Evolutionary conservation across 2,329 filamentous ascomycete genomes (phyloP), one percentile per base, ranked within the genome.

Genomic region (Podosphaera xanthii): DNA sequence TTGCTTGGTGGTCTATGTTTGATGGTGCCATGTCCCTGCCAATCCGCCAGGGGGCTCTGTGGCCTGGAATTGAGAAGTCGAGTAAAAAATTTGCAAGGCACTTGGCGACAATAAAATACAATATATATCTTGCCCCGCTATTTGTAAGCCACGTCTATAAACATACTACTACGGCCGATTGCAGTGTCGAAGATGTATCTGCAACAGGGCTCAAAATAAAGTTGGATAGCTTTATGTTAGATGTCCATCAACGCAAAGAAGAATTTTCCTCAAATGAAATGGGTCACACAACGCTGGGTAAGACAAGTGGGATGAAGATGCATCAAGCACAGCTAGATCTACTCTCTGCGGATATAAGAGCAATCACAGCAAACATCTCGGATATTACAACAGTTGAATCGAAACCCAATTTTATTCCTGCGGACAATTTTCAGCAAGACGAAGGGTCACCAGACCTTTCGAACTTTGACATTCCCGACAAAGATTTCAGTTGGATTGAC

Each of bases 1-100:
- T 90, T 73, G 82, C 83, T 60, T 98, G 92, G 92, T 97, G 90
- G 89, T 91, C 86, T 0, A 81, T 97, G 64, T 98, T 98, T 71
- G 89, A 89, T 7, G 90, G 91, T 1, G 86, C 91, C 7, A 89
- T 97, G 83, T 94, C 91, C 9, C 76, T 98, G 35, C 94, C 92
- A 9, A 85, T 98, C 60, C 87, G 92, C 0, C 94, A 98, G 73
- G 92, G 92, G 14, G 78, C 80, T 54, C 77, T 98, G 2, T 98
- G 90, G 82, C 91, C 90, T 4, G 89, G 88, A 0, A 79, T 89
- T 33, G 92, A 96, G 65, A 96, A 95, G 75, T 92, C 88, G 53
- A 96, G 88, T 75, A 98, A 98, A 73, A 98, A 98, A 70, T 98
- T 98, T 69, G 91, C 91, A 12, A 81, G 92, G 57, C 94, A 98